A percentile compares a stretch with the other conserved stretches of the same genome.
Evolutionary conservation across 371 early-diverging fungal genomes (phyloP).

Genomic region (Saksenaea oblongispora): DNA sequence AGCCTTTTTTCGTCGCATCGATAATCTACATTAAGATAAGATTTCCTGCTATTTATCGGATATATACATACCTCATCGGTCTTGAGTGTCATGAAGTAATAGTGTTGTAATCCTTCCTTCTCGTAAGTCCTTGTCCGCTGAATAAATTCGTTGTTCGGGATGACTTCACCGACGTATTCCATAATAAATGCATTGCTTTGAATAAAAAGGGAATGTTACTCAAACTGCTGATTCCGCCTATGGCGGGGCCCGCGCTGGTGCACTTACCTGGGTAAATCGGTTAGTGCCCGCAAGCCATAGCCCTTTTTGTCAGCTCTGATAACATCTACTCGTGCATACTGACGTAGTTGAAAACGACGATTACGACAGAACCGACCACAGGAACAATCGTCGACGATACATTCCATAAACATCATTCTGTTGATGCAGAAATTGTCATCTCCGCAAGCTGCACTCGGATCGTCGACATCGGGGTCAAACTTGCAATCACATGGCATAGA

Average conservation of each 20-base stretch:
- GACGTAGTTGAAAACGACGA: constrained; percentile 81
- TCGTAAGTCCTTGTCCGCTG: constrained; percentile 83
- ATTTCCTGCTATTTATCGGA: not conserved
- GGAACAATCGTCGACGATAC: constrained; percentile 87
- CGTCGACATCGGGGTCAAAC: constrained; percentile 59
- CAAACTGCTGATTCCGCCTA: not conserved
- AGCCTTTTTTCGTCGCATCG: constrained; percentile 93
- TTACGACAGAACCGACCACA: constrained; percentile 89
- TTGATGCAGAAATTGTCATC: constrained; percentile 90
- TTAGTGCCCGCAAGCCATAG: constrained; percentile 82
- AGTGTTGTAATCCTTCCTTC: constrained; percentile 81
- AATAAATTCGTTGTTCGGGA: constrained; percentile 75
- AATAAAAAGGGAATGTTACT: constrained; percentile 5
- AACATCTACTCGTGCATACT: constrained; percentile 86
- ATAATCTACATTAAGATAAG: constrained; percentile 61
- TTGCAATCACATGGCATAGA: constrained; percentile 82
- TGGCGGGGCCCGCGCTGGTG: not conserved
- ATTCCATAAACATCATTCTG: constrained; percentile 90
- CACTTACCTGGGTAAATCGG: constrained; percentile 63
- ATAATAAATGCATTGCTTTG: constrained; percentile 78
- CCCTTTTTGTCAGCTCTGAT: constrained; percentile 91
- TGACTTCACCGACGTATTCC: constrained; percentile 97
- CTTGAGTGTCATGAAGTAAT: constrained; percentile 96
- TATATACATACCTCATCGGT: constrained; percentile 72
- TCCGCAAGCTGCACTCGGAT: constrained; percentile 77